These are phyloP conservation scores for Phytophthora podocarpi DNA, from an alignment of 352 stramenopile species.

Conservation along the genomic window DNA sequence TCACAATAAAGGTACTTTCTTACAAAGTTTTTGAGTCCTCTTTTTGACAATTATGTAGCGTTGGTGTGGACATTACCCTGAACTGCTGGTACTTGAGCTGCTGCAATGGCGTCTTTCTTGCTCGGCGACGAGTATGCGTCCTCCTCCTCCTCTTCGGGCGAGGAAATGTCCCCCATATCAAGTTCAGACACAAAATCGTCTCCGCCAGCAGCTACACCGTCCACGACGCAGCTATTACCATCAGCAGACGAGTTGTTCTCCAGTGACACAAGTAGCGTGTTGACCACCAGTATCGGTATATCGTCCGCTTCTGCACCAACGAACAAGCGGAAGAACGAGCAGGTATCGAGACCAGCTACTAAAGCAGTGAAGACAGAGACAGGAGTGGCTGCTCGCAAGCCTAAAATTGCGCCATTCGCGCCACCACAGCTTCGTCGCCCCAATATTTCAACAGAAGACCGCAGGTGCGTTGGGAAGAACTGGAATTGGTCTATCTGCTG, in stretches of 20 bases:
- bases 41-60: too few relatives aligned
- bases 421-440: conserved; percentile 69
- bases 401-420: conserved; percentile 39
- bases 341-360: conserved; percentile 6
- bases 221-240: conserved; percentile 25
- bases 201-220: neutral
- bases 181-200: neutral
- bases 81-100: neutral
- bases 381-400: conserved; percentile 10
- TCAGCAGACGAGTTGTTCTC: conserved; percentile 59
- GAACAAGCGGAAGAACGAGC: conserved; percentile 38
- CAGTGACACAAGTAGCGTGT: conserved; percentile 35
- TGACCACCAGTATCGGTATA: conserved; percentile 12
- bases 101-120: conserved; percentile 47
- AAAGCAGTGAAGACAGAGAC: conserved; percentile 31
- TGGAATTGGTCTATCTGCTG: neutral
- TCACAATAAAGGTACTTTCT: too few relatives aligned
- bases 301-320: conserved; percentile 3
- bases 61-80: too few relatives aligned
- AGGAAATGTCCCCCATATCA: conserved; percentile 17
- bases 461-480: conserved; percentile 36
- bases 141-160: conserved; percentile 40
- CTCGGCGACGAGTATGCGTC: conserved; percentile 72
- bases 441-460: conserved; percentile 76
- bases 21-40: too few relatives aligned